These are phyloP conservation scores for Xerocomellus amylosporus DNA, from an alignment of 768 basidiomycete genomes.

Conservation along the genomic window DNA sequence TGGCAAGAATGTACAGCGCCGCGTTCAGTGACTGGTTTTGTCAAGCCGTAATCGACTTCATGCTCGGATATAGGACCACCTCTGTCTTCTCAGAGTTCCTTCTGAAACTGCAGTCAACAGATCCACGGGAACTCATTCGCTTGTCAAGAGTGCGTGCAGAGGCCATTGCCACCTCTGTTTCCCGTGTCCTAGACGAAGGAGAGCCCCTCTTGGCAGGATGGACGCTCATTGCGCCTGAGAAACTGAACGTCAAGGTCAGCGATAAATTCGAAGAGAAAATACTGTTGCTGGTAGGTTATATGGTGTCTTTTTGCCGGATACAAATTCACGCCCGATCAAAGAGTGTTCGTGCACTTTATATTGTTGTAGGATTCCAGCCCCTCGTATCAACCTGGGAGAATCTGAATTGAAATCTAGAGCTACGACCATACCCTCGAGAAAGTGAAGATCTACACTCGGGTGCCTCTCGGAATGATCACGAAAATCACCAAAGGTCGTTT, in stretches of 20 bases:
- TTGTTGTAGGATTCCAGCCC: constrained; percentile 57
- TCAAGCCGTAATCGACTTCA: constrained; percentile 92
- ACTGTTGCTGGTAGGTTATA: constrained; percentile 66
- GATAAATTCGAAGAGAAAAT: constrained; percentile 94
- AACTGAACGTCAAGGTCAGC: constrained; percentile 66
- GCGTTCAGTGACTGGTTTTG: constrained; percentile 95
- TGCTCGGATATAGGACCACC: constrained; percentile 82
- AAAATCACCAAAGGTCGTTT: constrained; percentile 70
- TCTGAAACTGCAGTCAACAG: constrained; percentile 83
- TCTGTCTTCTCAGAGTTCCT: constrained; percentile 94
- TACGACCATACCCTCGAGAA: constrained; percentile 94
- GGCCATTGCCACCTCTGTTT: constrained; percentile 87
- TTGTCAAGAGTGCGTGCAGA: constrained; percentile 88
- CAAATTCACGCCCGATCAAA: constrained; percentile 14
- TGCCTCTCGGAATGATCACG: constrained; percentile 80
- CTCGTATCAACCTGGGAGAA: neutral
- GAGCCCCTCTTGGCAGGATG: constrained; percentile 82
- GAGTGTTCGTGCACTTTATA: constrained; percentile 59
- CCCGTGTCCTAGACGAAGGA: constrained; percentile 69
- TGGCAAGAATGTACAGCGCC: constrained; percentile 86
- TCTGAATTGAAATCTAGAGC: constrained; percentile 48
- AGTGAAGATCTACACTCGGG: constrained; percentile 84
- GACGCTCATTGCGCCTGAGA: constrained; percentile 86
- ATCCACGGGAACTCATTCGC: constrained; percentile 85
- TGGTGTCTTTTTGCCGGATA: neutral